Evolutionary conservation across 2,329 filamentous ascomycete species (phyloP), one percentile per base, ranked within the genome.

Genomic region (Fusarium sp.): DNA sequence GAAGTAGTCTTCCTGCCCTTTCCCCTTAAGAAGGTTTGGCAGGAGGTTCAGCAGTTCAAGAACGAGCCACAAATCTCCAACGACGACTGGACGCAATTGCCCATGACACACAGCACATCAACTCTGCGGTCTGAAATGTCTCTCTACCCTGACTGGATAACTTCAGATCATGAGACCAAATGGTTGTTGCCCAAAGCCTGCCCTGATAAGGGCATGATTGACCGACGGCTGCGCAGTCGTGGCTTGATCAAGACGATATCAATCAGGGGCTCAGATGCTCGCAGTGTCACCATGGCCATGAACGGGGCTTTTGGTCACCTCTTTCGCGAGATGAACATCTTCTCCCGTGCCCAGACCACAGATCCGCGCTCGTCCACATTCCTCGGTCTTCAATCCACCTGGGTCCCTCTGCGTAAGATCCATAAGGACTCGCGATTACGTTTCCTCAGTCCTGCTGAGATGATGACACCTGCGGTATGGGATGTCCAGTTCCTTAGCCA

Each of bases 1-100:
- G 92, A 94, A 75, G 90, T 94, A 7, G 88, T 94, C 2, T 88
- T 94, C 61, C 78, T 94, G 10, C 92, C 92, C 2, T 95, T 93
- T 77, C 83, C 85, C 2, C 79, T 89, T 9, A 87, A 84, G 70
- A 84, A 83, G 24, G 73, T 90, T 8, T 90, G 87, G 87, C 81
- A 86, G 62, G 81, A 82, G 46, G 77, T 82, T 6, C 76, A 81
- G 65, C 82, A 87, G 4, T 87, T 89, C 75, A 82, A 81, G 51
- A 61, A 76, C 25, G 80, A 80, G 24, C 72, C 79, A 8, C 76
- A 77, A 13, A 73, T 79, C 7, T 77, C 77, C 42, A 77, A 78
- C 30, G 86, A 88, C 57, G 84, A 85, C 66, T 88, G 87, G 87
- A 88, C 85, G 4, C 86, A 87, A 76, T 74, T 86, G 54, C 85